Percentiles rank a stretch among this genome's conserved stretches.
Evolutionary conservation across 2,329 filamentous ascomycete species (phyloP).

Genomic region (Raffaelea deltoideospora): DNA sequence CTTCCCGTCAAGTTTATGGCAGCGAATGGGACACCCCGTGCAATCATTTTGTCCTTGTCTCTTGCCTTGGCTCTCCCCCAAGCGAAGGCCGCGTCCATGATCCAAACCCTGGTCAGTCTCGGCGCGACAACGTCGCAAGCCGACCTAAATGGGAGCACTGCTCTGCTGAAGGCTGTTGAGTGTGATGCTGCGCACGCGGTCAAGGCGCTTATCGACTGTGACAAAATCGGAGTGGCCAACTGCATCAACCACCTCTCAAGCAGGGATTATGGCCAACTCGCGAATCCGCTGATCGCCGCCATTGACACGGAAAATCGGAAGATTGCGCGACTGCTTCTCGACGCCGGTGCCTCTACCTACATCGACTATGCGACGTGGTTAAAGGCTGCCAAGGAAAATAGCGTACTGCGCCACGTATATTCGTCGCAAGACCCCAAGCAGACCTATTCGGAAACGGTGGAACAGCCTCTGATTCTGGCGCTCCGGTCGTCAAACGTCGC

Average conservation of each 20-base stretch:
- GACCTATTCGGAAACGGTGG: constrained; percentile 6
- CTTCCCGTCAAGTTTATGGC: constrained; percentile 53
- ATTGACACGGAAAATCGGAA: constrained; percentile 35
- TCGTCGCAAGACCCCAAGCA: no score
- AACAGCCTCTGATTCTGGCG: constrained; percentile 56
- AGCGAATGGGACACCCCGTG: constrained; percentile 30
- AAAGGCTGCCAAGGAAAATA: constrained; percentile 36
- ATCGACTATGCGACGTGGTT: constrained; percentile 52
- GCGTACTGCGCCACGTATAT: no score
- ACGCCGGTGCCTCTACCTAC: constrained; percentile 41
- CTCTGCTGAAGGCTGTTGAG: constrained; percentile 49
- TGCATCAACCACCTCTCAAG: constrained; percentile 52
- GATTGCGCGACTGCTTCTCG: constrained; percentile 44
- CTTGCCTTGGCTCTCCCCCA: constrained; percentile 50
- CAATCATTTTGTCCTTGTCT: constrained; percentile 53
- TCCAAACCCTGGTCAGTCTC: constrained; percentile 46
- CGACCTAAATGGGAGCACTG: constrained; percentile 48
- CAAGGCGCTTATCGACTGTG: constrained; percentile 35
- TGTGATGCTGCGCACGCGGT: constrained; percentile 31
- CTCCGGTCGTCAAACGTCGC: constrained; percentile 29
- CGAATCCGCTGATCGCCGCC: constrained; percentile 35
- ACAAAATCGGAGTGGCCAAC: constrained; percentile 43
- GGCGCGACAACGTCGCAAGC: constrained; percentile 63
- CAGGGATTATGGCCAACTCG: constrained; percentile 15
- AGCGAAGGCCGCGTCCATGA: constrained; percentile 50